Conservation (phyloP, 1,139 yeast species). For the Yamadazyma diddensiae region DNA sequence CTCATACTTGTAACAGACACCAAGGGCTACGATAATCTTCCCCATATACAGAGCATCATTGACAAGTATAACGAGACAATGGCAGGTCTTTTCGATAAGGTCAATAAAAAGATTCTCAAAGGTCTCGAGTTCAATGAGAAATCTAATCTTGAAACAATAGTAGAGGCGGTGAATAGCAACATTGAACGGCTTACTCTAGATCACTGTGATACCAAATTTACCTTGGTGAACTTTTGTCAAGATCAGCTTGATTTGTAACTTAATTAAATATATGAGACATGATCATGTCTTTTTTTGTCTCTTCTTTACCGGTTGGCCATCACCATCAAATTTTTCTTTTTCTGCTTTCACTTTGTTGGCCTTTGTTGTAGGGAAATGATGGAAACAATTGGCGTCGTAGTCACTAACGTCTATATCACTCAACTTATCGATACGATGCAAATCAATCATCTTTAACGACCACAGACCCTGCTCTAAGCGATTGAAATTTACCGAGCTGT, state of each 20-base stretch:
- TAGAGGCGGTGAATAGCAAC: constrained; percentile 31
- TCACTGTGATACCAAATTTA: constrained; percentile 33
- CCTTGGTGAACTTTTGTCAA: constrained; percentile 37
- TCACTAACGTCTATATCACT: not conserved
- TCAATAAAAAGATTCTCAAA: constrained; percentile 30
- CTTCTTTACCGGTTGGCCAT: constrained; percentile 2
- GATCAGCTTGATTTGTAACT: constrained; percentile 30
- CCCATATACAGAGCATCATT: constrained; percentile 20
- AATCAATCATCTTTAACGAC: constrained; percentile 32
- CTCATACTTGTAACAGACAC: constrained; percentile 27
- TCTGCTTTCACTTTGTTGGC: not conserved
- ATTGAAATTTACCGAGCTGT: constrained; percentile 15
- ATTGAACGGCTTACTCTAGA: constrained; percentile 29
- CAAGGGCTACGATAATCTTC: constrained; percentile 21
- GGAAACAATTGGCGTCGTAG: not conserved
- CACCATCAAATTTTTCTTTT: not conserved
- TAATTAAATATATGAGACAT: not conserved
- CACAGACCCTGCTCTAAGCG: constrained; percentile 37
- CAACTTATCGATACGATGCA: constrained; percentile 10
- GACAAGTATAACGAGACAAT: constrained; percentile 21
- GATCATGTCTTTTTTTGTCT: not conserved
- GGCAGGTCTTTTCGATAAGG: constrained; percentile 17
- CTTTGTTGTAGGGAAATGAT: not conserved
- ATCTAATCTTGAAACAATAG: constrained; percentile 34
- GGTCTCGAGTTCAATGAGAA: constrained; percentile 24